These are phyloP conservation scores for Pinus tabuliformis DNA, from an alignment of 75 land plant species.

Conservation along the genomic window DNA sequence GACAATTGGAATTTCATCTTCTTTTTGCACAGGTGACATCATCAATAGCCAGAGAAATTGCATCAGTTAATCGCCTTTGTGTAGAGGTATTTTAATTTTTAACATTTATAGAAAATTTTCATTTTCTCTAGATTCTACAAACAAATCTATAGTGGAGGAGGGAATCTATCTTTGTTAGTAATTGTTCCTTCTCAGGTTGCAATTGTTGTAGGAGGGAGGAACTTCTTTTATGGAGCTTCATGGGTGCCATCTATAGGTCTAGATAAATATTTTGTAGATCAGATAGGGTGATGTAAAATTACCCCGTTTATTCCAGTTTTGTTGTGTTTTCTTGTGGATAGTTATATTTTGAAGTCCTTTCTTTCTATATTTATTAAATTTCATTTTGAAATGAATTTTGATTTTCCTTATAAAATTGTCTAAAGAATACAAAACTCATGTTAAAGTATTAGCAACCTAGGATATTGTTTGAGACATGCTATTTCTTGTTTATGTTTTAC, in stretches of 20 bases:
- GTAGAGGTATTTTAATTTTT: too few species aligned
- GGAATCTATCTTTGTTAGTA: slow-evolving; percentile 2
- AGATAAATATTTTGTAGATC: slow-evolving; percentile 73
- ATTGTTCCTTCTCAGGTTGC: slow-evolving; percentile 45
- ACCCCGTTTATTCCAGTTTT: neutral
- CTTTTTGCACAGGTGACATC: too few species aligned
- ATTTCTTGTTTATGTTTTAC: neutral
- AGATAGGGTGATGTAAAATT: slow-evolving; percentile 61
- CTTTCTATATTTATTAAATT: too few species aligned
- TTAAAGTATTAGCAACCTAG: neutral
- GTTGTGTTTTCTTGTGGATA: neutral
- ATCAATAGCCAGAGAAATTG: too few species aligned
- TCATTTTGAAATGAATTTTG: too few species aligned
- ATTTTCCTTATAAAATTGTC: neutral
- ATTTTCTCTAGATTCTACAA: too few species aligned
- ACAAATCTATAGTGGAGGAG: too few species aligned
- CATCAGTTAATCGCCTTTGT: too few species aligned
- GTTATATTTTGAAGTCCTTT: too few species aligned
- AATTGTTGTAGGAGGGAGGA: slow-evolving; percentile 78
- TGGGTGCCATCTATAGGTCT: slow-evolving; percentile 67
- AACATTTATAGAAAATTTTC: too few species aligned
- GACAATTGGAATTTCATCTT: too few species aligned
- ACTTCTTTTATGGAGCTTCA: slow-evolving; percentile 75
- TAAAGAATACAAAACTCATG: neutral
- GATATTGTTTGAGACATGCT: neutral